These are phyloP conservation scores for Arabidopsis arenosa DNA, from an alignment of 345 rosid species.

Conservation along the genomic window DNA sequence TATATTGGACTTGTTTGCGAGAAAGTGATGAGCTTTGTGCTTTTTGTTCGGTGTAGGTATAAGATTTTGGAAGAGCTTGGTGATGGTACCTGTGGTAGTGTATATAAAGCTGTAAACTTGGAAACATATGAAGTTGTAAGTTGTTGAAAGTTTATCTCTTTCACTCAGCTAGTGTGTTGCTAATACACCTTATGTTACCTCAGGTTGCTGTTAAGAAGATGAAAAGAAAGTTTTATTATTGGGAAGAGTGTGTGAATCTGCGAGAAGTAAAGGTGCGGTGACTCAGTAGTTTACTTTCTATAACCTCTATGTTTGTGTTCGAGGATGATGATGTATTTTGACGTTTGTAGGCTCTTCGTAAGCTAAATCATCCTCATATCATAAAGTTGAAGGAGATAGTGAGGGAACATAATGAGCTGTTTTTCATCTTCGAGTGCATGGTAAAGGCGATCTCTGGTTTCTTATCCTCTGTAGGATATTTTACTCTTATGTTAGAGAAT, in stretches of 20 bases:
- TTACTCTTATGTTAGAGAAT: constrained; percentile 1
- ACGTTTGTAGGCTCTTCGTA: constrained; percentile 80
- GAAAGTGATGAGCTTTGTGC: background rate
- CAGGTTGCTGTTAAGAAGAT: constrained; percentile 98
- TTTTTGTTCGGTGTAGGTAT: constrained; percentile 55
- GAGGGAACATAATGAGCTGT: constrained; percentile 81
- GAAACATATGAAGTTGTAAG: constrained; percentile 78
- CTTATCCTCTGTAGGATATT: constrained; percentile 13
- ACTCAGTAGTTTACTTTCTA: background rate
- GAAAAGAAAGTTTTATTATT: constrained; percentile 88
- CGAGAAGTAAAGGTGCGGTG: constrained; percentile 83
- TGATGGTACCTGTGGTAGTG: constrained; percentile 96
- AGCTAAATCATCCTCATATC: constrained; percentile 82
- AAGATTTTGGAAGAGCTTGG: constrained; percentile 89
- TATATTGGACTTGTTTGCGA: constrained; percentile 9
- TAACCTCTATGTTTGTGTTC: constrained; percentile 15
- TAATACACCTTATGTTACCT: constrained; percentile 11
- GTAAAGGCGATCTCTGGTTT: constrained; percentile 49
- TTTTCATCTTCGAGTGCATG: constrained; percentile 96
- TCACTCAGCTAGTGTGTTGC: background rate
- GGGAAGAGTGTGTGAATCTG: constrained; percentile 93
- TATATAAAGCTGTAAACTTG: constrained; percentile 76
- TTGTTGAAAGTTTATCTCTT: background rate
- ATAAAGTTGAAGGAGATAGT: constrained; percentile 93
- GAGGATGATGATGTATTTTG: background rate